Evolutionary conservation across 2,329 filamentous ascomycete species (phyloP).

Genomic region (Pseudopyrenochaeta lycopersici): DNA sequence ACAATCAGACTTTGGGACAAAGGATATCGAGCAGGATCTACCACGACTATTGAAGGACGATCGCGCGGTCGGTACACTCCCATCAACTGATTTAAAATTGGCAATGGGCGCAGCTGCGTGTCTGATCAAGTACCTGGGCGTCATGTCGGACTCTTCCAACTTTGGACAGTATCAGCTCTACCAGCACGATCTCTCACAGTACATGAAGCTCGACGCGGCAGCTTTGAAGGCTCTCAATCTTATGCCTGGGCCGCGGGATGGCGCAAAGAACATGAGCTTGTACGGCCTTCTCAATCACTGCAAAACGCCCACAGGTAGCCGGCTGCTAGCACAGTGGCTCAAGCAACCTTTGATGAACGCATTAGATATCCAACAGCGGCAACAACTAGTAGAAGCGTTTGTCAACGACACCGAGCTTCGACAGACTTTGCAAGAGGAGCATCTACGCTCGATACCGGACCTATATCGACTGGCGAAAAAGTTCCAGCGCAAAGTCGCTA

Average conservation of each 20-base stretch:
- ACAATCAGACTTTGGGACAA: slow-evolving; percentile 79
- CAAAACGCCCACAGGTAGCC: slow-evolving; percentile 92
- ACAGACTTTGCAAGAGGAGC: slow-evolving; percentile 96
- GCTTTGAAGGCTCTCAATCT: slow-evolving; percentile 93
- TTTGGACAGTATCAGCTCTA: slow-evolving; percentile 98
- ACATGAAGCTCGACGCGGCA: slow-evolving; percentile 97
- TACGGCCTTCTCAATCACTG: slow-evolving; percentile 96
- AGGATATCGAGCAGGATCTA: slow-evolving; percentile 95
- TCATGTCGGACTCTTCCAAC: slow-evolving; percentile 90
- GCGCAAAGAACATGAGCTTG: slow-evolving; percentile 96
- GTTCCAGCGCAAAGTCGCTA: slow-evolving; percentile 91
- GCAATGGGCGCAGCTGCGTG: slow-evolving; percentile 96
- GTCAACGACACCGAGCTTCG: slow-evolving; percentile 90
- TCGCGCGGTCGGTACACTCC: slow-evolving; percentile 75
- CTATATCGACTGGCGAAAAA: slow-evolving; percentile 92
- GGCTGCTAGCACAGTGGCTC: slow-evolving; percentile 92
- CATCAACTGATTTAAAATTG: slow-evolving; percentile 90
- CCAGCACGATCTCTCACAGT: slow-evolving; percentile 95
- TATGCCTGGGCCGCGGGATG: slow-evolving; percentile 94
- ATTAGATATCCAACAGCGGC: slow-evolving; percentile 85
- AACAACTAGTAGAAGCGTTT: slow-evolving; percentile 95
- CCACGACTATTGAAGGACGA: slow-evolving; percentile 89
- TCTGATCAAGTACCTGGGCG: slow-evolving; percentile 91
- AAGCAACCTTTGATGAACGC: slow-evolving; percentile 97
- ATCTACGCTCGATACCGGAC: slow-evolving; percentile 91